Evolutionary conservation across 2,329 filamentous ascomycete genomes (phyloP), one percentile per base, ranked within the genome.

Genomic region (Aspergillus candidus): DNA sequence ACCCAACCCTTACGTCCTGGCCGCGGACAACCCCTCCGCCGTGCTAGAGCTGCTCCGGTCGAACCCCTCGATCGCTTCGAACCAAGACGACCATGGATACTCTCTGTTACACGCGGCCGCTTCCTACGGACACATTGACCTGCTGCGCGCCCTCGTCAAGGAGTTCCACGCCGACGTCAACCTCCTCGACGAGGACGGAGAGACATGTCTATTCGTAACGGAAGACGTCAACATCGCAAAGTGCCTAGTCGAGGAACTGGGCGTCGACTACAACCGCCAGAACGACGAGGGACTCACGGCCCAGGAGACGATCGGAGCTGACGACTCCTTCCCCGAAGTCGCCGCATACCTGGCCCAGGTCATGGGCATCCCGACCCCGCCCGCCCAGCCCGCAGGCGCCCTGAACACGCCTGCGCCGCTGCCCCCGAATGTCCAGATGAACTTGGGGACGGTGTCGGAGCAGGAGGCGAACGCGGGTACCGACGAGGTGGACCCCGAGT

Each of bases 131-230:
- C 90, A 97, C 62, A 71, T 88, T 31, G 79, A 86, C 43, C 81
- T 98, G 12, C 77, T 96, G 12, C 83, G 86, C 33, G 68, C 80
- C 0, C 77, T 98, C 5, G 75, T 95, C 22, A 74, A 74, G 37
- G 86, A 91, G 30, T 88, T 90, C 67, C 70, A 81, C 11, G 90
- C 91, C 17, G 74, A 90, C 48, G 79, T 89, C 38, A 84, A 96
- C 62, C 72, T 96, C 41, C 79, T 78, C 53, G 93, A 98, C 62
- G 88, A 95, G 65, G 93, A 98, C 63, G 80, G 83, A 44, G 93
- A 98, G 69, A 96, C 91, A 1, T 86, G 91, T n/a, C 74, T 98
- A 4, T 98, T 95, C 61, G 88, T 89, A n/a, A 82, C 83, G 22
- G 93, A 98, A 68, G 87, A 81, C 0, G 73, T 85, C 38, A 83